phyloP scores from a whole-genome alignment of 1,284 basidiomycete genomes.

The Ganoderma boninense region DNA sequence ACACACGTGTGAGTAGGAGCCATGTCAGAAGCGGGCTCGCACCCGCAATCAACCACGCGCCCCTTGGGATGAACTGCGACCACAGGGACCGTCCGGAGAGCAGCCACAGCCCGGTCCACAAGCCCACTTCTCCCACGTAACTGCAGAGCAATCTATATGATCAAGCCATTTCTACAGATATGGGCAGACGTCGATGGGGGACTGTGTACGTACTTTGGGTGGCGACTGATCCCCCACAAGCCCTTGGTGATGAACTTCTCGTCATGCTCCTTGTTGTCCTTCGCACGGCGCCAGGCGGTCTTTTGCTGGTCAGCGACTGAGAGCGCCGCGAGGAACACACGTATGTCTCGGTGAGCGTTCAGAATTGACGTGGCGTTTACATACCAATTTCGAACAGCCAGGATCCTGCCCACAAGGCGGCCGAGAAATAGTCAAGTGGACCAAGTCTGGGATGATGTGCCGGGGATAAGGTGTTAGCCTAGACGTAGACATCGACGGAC shows the following conservation, averaged over 20 bases:
- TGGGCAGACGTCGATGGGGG: constrained; percentile 1
- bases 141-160: constrained; percentile 45
- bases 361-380: constrained; percentile 11
- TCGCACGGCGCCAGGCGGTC: constrained; percentile 67
- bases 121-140: constrained; percentile 80
- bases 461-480: constrained; percentile 70
- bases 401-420: constrained; percentile 66
- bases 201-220: constrained; percentile 70
- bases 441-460: constrained; percentile 65
- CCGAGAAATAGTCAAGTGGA: constrained; percentile 62
- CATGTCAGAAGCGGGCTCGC: constrained; percentile 76
- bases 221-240: constrained; percentile 76
- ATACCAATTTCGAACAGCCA: constrained; percentile 64
- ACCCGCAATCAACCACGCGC: constrained; percentile 57
- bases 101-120: constrained; percentile 78
- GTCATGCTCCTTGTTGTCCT: constrained; percentile 74
- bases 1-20: constrained; percentile 57
- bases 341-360: background rate
- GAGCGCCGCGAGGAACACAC: background rate
- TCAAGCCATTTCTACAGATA: constrained; percentile 17
- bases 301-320: constrained; percentile 76
- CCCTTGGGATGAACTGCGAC: constrained; percentile 53
- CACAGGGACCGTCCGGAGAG: constrained; percentile 61
- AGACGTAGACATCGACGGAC: constrained; percentile 17
- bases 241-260: constrained; percentile 80